A percentile compares a stretch with the other conserved stretches of the same genome.
Conservation (phyloP, 164 flowering plant genomes). For the Stephania cephalantha region DNA sequence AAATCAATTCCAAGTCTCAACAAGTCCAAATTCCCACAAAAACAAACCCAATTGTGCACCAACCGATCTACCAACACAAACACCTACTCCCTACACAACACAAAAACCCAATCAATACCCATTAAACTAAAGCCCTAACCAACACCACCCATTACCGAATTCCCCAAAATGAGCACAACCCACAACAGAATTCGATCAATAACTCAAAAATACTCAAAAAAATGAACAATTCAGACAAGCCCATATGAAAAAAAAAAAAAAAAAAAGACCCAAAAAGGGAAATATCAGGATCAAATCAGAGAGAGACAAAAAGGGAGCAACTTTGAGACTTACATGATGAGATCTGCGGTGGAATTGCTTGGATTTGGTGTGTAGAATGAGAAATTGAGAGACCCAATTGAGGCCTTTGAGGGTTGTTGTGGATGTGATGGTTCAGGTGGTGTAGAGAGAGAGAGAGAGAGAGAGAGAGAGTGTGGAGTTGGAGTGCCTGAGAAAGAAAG, state of each 20-base stretch:
- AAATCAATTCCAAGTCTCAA: neutral
- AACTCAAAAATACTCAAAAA: neutral
- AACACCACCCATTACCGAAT: neutral
- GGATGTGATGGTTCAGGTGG: too few species aligned
- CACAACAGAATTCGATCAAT: neutral
- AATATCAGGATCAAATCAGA: neutral
- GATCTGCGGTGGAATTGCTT: neutral
- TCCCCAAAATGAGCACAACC: neutral
- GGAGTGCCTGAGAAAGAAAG: too few species aligned
- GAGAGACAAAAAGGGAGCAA: neutral
- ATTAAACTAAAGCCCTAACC: neutral
- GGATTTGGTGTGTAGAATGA: neutral
- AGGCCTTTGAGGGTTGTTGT: neutral
- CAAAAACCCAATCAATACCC: neutral
- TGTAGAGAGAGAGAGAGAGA: slow-evolving; percentile 1
- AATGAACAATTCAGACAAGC: neutral
- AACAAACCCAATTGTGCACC: neutral
- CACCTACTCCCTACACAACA: neutral
- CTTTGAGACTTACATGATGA: neutral
- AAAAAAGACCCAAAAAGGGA: neutral
- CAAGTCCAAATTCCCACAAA: neutral
- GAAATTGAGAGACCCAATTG: slow-evolving; percentile 2
- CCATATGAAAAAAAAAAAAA: neutral
- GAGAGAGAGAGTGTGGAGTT: neutral
- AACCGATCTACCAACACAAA: neutral